Conservation (phyloP, 2,329 filamentous ascomycete genomes). For the Colletotrichum incanum region DNA sequence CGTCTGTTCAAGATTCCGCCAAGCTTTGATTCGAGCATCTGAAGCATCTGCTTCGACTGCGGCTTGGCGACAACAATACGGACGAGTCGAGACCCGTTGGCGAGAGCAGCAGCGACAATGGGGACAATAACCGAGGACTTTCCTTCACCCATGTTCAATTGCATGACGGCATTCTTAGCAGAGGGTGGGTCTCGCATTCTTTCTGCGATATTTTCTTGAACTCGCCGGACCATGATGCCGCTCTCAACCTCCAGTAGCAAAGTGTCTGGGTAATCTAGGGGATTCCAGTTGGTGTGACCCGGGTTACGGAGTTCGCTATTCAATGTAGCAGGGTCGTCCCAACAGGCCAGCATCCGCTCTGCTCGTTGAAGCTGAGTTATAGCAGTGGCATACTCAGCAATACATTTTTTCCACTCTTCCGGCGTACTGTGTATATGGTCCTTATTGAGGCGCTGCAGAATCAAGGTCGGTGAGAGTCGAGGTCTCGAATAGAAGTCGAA, state of each 20-base stretch:
- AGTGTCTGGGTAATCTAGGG: constrained; percentile 68
- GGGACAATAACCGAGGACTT: constrained; percentile 81
- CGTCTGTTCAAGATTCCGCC: constrained; percentile 69
- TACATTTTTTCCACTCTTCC: constrained; percentile 51
- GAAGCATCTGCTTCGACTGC: constrained; percentile 72
- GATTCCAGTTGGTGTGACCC: constrained; percentile 72
- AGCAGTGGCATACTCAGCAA: constrained; percentile 59
- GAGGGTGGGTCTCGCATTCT: constrained; percentile 66
- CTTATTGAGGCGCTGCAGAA: constrained; percentile 8
- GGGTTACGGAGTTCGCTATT: constrained; percentile 61
- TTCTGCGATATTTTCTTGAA: constrained; percentile 71
- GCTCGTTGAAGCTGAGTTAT: constrained; percentile 61
- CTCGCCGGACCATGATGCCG: constrained; percentile 71
- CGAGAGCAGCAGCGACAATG: constrained; percentile 70
- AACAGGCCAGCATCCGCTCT: constrained; percentile 53
- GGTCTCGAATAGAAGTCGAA: not conserved
- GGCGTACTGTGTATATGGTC: constrained; percentile 49
- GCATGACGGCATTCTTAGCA: constrained; percentile 68
- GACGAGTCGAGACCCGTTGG: constrained; percentile 66
- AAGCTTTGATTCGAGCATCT: constrained; percentile 69
- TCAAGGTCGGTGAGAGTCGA: not conserved
- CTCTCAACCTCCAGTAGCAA: constrained; percentile 77
- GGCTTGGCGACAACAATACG: constrained; percentile 75
- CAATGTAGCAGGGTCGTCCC: constrained; percentile 49
- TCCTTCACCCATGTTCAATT: constrained; percentile 81